Evolutionary conservation across 2,329 filamentous ascomycete species (phyloP).

Genomic region (Stylonectria norvegica): DNA sequence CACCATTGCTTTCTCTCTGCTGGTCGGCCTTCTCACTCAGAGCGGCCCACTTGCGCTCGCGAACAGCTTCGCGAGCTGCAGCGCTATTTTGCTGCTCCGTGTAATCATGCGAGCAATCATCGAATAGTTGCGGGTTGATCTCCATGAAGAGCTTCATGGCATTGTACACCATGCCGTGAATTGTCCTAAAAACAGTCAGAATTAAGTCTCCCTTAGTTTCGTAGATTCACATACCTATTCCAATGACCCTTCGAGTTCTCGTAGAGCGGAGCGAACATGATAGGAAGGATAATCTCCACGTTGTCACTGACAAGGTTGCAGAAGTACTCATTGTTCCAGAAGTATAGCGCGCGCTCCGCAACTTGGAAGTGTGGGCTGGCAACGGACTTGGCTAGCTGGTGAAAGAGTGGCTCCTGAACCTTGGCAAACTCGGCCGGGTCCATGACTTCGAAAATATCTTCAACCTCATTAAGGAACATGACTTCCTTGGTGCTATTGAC

Average conservation of each 20-base stretch:
- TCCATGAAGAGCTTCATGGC: slow-evolving; percentile 99
- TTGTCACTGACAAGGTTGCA: slow-evolving; percentile 99
- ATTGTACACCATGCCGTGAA: slow-evolving; percentile 99
- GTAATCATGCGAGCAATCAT: slow-evolving; percentile 98
- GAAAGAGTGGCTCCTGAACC: slow-evolving; percentile 95
- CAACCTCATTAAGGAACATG: slow-evolving; percentile 98
- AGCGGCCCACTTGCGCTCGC: slow-evolving; percentile 86
- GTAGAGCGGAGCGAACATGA: slow-evolving; percentile 98
- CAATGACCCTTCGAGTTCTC: slow-evolving; percentile 99
- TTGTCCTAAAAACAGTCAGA: slow-evolving; percentile 64
- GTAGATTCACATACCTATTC: slow-evolving; percentile 71
- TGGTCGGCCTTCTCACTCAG: slow-evolving; percentile 76
- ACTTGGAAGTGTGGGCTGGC: slow-evolving; percentile 99
- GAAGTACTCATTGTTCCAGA: slow-evolving; percentile 99
- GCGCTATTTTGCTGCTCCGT: slow-evolving; percentile 93
- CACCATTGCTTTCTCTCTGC: slow-evolving; percentile 47
- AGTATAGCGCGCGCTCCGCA: slow-evolving; percentile 93
- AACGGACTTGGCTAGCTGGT: slow-evolving; percentile 95
- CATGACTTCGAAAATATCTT: slow-evolving; percentile 99
- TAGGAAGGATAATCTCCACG: slow-evolving; percentile 94
- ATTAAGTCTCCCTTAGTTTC: background rate
- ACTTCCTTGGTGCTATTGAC: slow-evolving; percentile 99
- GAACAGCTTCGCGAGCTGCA: slow-evolving; percentile 73
- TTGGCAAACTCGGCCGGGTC: slow-evolving; percentile 98
- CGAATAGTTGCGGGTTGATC: slow-evolving; percentile 96